Evolutionary conservation across 2,329 filamentous ascomycete genomes (phyloP).

Genomic region (Phoma sp.): DNA sequence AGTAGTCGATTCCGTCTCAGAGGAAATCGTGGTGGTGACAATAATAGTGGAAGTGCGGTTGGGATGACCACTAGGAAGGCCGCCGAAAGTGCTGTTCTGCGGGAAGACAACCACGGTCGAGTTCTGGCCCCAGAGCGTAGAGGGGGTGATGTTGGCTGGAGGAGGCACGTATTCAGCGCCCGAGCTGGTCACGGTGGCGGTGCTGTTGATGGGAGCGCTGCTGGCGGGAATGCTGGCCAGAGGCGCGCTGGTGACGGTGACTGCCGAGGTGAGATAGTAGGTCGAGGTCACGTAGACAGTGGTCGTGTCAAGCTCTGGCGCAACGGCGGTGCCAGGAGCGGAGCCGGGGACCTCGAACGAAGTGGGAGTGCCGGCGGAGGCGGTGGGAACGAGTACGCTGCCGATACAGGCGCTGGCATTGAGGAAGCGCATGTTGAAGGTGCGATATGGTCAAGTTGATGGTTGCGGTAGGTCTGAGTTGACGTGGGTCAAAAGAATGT

Average conservation of each 20-base stretch:
- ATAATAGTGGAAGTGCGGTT: not conserved
- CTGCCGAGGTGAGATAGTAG: not conserved
- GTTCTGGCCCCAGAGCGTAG: slow-evolving; percentile 10
- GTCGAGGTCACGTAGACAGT: slow-evolving; percentile 11
- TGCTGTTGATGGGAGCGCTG: not conserved
- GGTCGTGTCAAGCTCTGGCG: slow-evolving; percentile 1
- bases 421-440: slow-evolving; percentile 3
- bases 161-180: not conserved
- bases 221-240: not conserved
- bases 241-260: not conserved
- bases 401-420: not conserved
- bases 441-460: not conserved
- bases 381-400: slow-evolving; percentile 9
- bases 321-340: not conserved
- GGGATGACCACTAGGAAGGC: not conserved
- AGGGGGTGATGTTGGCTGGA: not conserved
- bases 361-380: not conserved
- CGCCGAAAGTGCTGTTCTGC: slow-evolving; percentile 11
- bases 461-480: not conserved
- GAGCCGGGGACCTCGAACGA: slow-evolving; percentile 2
- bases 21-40: not conserved
- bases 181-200: not conserved
- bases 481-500: not conserved
- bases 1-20: not conserved
- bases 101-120: slow-evolving; percentile 6